phyloP scores from a whole-genome alignment of 345 rosid genomes.

The Carallia brachiata region DNA sequence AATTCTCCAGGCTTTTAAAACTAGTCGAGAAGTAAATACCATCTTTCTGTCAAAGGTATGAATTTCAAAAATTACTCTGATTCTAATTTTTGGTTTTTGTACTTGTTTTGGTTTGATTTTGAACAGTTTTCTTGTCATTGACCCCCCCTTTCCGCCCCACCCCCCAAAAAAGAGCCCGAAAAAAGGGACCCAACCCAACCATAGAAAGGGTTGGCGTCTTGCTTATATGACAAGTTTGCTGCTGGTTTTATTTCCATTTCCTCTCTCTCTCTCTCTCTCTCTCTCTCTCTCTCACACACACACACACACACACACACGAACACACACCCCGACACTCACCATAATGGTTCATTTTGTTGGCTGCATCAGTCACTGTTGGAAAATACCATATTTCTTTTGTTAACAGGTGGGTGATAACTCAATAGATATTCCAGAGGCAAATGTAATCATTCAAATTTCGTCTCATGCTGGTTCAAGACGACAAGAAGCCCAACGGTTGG shows the following conservation, averaged over 20 bases:
- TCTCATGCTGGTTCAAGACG: conserved; percentile 99
- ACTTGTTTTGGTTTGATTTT: background rate
- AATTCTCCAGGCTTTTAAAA: conserved; percentile 87
- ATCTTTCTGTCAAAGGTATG: conserved; percentile 83
- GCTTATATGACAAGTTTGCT: too few relatives aligned
- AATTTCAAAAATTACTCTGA: background rate
- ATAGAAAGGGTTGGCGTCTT: too few relatives aligned
- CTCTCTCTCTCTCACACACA: too few relatives aligned
- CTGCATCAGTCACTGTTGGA: too few relatives aligned
- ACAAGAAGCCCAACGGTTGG: conserved; percentile 96
- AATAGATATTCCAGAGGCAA: conserved; percentile 97
- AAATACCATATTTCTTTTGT: conserved; percentile 5
- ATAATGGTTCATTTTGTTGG: too few relatives aligned
- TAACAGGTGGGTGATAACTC: conserved; percentile 96
- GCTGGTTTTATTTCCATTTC: too few relatives aligned
- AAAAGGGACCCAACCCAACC: too few relatives aligned
- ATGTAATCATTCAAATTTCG: conserved; percentile 94
- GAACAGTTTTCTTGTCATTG: background rate
- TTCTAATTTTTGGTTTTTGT: background rate
- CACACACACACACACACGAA: too few relatives aligned
- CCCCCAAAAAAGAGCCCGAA: too few relatives aligned
- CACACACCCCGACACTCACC: too few relatives aligned
- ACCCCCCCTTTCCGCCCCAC: too few relatives aligned
- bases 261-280: too few relatives aligned
- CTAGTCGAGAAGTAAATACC: conserved; percentile 80